Evolutionary conservation across 2,329 filamentous ascomycete genomes (phyloP), one percentile per base, ranked within the genome.

Genomic region (Magnaporthales sp.): DNA sequence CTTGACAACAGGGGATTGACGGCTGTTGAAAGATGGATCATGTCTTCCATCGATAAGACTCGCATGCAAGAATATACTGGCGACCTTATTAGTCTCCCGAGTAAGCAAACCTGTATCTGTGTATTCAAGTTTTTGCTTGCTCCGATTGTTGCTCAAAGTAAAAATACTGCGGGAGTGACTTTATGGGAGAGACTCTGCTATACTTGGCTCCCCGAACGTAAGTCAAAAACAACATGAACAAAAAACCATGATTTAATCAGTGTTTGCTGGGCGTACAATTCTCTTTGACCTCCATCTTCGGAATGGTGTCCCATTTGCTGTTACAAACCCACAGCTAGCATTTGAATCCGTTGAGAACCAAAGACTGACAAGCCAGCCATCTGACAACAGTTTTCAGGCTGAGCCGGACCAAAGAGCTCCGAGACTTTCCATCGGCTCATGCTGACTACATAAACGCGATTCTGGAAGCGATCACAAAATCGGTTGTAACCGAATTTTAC

Each of bases 131-230:
- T 32, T 19, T 54, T 66, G 29, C 64, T 66, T 27, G 24, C 19
- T 19, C 64, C 64, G 3, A 24, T n/a, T 13, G 29, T 61, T 10
- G 54, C 32, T 13, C 6, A 3, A 24, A 26, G 26, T 22, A 31
- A 38, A 22, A 27, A 58, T 15, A 19, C 7, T 0, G 10, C 26
- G 11, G 54, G 54, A 3, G 5, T 13, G 29, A 60, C 64, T 1
- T 66, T 66, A 3, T 66, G 64, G 64, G 54, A 61, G 19, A 30
- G 64, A n/a, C 27, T 66, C 30, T 66, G 64, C 56, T 19, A 13
- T 10, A 66, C 27, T 5, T 24, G 8, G 1, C 19, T 66, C 46
- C 22, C 9, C 19, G 22, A 26, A 30, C 58, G 64, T 66, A 38
- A n/a, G 64, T 61, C 10, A 13, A 24, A 31, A n/a, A 24, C 32